These are phyloP conservation scores for Chrysoporthe puriensis DNA, from an alignment of 2,329 filamentous ascomycete species.

Conservation along the genomic window DNA sequence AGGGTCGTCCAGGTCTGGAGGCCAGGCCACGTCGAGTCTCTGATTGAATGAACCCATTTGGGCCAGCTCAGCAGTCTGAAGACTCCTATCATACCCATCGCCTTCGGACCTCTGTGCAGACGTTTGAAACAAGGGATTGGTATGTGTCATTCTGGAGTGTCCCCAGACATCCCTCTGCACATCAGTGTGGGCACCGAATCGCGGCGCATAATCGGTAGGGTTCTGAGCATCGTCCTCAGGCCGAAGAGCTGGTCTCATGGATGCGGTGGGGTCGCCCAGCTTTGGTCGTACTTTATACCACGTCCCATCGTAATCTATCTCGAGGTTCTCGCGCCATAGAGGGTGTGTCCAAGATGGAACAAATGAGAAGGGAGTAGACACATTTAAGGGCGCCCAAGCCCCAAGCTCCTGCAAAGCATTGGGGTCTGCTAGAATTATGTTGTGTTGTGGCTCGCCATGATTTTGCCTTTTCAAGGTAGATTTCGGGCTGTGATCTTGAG, in stretches of 20 bases:
- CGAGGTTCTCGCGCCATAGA: neutral
- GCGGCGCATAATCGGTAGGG: constrained; percentile 8
- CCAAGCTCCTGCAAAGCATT: neutral
- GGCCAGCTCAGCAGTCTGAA: constrained; percentile 6
- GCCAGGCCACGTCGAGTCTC: neutral
- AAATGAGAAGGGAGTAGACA: neutral
- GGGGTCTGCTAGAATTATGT: neutral
- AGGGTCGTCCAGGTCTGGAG: neutral
- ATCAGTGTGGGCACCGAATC: neutral
- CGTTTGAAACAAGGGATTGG: neutral
- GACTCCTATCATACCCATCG: neutral
- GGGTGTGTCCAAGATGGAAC: neutral
- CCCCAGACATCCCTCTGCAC: neutral
- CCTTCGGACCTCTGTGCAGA: neutral
- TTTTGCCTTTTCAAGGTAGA: too few relatives aligned
- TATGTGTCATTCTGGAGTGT: constrained; percentile 5
- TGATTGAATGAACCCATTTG: neutral
- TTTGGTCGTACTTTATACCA: neutral
- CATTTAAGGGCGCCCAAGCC: neutral
- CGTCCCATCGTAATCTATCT: neutral
- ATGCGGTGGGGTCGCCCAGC: neutral
- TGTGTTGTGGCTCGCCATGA: too few relatives aligned
- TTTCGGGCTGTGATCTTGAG: too few relatives aligned
- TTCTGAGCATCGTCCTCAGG: neutral
- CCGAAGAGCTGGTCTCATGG: neutral